Percentiles rank a stretch among this genome's conserved stretches.
Evolutionary conservation across 768 basidiomycete genomes (phyloP).

Genomic region (Boletus edulis): DNA sequence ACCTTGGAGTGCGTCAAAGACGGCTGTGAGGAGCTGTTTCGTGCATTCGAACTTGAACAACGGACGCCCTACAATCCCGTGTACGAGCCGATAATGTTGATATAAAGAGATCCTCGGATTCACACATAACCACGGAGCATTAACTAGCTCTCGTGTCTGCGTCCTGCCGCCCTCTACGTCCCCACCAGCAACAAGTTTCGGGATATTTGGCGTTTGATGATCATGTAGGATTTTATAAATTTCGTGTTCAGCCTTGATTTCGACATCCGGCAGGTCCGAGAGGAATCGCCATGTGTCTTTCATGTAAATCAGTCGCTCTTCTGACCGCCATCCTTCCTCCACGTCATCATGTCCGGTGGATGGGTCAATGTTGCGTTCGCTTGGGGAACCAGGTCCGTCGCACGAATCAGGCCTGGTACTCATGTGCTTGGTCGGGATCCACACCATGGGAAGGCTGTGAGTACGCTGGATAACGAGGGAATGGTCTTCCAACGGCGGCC

Average conservation of each 20-base stretch:
- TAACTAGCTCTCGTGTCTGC: neutral
- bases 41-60: neutral
- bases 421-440: neutral
- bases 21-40: neutral
- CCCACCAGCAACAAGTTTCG: neutral
- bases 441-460: neutral
- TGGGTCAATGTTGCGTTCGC: too few species aligned
- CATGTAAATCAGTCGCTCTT: neutral
- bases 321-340: neutral
- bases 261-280: neutral
- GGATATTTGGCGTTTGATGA: neutral
- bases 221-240: neutral
- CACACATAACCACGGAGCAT: neutral
- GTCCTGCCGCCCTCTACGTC: neutral
- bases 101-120: neutral
- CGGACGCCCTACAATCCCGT: neutral
- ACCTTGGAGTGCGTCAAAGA: neutral
- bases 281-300: neutral
- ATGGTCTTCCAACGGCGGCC: neutral
- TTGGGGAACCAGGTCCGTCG: neutral
- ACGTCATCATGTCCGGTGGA: too few species aligned
- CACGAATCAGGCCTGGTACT: neutral
- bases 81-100: neutral
- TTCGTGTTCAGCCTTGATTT: neutral
- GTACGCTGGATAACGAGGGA: neutral